phyloP scores from a whole-genome alignment of 108 stramenopile species.

The Pseudonitzschia pungens region DNA sequence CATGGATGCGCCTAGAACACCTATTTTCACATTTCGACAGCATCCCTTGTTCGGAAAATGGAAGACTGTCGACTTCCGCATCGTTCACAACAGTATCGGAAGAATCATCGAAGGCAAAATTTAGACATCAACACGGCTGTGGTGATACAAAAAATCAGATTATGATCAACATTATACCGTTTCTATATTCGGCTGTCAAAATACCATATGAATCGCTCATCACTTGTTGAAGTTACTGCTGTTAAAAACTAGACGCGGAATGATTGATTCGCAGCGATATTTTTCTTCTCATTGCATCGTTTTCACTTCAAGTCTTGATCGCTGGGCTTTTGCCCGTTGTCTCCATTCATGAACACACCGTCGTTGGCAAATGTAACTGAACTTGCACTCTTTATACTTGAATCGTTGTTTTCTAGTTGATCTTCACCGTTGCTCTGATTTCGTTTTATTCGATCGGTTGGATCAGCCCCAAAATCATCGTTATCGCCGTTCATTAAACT shows the following conservation, averaged over 20 bases:
- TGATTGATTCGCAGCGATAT: too few species aligned
- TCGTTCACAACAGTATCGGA: slow-evolving; percentile 23
- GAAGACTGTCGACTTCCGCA: slow-evolving; percentile 30
- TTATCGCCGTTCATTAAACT: slow-evolving; percentile 10
- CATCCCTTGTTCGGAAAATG: slow-evolving; percentile 78
- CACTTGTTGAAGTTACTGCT: too few species aligned
- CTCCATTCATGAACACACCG: not conserved
- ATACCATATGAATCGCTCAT: too few species aligned
- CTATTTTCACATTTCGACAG: slow-evolving; percentile 42
- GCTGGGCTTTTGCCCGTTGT: not conserved
- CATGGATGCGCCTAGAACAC: slow-evolving; percentile 60
- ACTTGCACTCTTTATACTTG: not conserved
- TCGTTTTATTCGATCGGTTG: not conserved
- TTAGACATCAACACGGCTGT: not conserved
- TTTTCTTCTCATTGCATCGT: too few species aligned
- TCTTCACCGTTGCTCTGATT: not conserved
- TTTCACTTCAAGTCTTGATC: too few species aligned
- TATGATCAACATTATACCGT: too few species aligned
- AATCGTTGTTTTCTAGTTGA: not conserved
- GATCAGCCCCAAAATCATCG: not conserved
- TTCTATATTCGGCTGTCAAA: too few species aligned
- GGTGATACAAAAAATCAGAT: too few species aligned
- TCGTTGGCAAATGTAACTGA: not conserved
- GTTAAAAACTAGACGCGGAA: too few species aligned
- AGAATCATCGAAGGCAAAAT: slow-evolving; percentile 9